phyloP scores from a whole-genome alignment of 495 filamentous ascomycete genomes.

The Collariella sp. region DNA sequence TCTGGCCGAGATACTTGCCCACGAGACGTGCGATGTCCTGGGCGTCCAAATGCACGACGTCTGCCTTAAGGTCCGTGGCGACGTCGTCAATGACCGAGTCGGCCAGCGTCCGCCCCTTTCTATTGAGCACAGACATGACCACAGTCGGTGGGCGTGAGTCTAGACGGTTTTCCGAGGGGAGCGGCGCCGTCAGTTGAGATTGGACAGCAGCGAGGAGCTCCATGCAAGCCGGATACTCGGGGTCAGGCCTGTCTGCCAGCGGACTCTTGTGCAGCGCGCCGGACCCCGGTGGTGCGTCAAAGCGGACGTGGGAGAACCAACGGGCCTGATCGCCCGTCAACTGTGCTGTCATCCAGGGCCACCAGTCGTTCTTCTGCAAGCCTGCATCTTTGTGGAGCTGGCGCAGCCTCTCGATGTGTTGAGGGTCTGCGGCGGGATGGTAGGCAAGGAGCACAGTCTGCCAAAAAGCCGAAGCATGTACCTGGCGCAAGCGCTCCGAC shows the following conservation, averaged over 20 bases:
- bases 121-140: slow-evolving; percentile 31
- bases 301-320: slow-evolving; percentile 16
- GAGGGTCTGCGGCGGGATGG: neutral
- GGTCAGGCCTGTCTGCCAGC: slow-evolving; percentile 16
- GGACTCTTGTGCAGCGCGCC: slow-evolving; percentile 15
- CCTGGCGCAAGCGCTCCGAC: neutral
- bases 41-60: slow-evolving; percentile 69
- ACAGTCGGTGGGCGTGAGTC: slow-evolving; percentile 30
- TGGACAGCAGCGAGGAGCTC: slow-evolving; percentile 32
- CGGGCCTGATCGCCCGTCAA: slow-evolving; percentile 11
- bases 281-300: neutral
- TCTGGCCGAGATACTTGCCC: slow-evolving; percentile 63
- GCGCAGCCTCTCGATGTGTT: slow-evolving; percentile 16
- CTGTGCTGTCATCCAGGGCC: neutral
- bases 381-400: slow-evolving; percentile 5
- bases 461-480: slow-evolving; percentile 12
- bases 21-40: slow-evolving; percentile 73
- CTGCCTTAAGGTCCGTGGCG: slow-evolving; percentile 54
- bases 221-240: slow-evolving; percentile 23
- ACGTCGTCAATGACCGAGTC: slow-evolving; percentile 34
- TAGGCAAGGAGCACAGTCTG: slow-evolving; percentile 14
- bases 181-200: slow-evolving; percentile 26
- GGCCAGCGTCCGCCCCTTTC: slow-evolving; percentile 26
- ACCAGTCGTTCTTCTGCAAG: slow-evolving; percentile 10
- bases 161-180: slow-evolving; percentile 14